Base-by-base conservation (phyloP, 805 yeast species). In the Cyberlindnera xishuangbannaensis region DNA sequence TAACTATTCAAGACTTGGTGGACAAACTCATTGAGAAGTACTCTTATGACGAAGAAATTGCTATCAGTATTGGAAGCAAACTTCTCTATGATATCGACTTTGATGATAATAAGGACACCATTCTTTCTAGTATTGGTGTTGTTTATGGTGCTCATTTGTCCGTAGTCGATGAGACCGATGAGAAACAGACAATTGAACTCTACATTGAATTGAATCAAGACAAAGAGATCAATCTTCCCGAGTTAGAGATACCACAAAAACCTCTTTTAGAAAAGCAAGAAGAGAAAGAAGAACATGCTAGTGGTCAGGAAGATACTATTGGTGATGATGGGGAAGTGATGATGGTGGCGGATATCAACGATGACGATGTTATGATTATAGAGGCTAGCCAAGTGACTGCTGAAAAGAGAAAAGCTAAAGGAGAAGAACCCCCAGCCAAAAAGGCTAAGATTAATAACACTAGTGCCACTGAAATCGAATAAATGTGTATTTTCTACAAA, bases 1-100 rank as follows among this genome's bases (percentile, higher is more conserved):
- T 56, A 1, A 71, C 73, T 0, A 58, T 90, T 4, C 50, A 53
- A 2, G 64, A 70, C n/a, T 53, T 90, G 10, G 61, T 86, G 9
- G 67, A 69, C 3, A 44, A 59, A 3, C 50, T 88, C 4, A 55
- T 65, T 18, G 50, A 47, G 1, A 65, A 66, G 33, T 78, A 80
- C 47, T 65, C 64, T 0, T 84, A 76, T 51, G 73, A 61, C 2
- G 76, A 67, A 24, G 77, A 69, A 28, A 45, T 71, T 24, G 68
- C 85, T 3, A 51, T 83, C 6, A 69, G 81, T 15, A 62, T 78
- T 17, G 81, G 79, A 23, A 42, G 48, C 15, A 48, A 71, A 44
- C 65, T 92, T 39, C 54, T 92, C 7, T 85, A 84, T 47, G 98
- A 92, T 58, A 68, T 68, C 37, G 98, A 90, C 50, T 87, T 84